Percentiles rank a stretch among this genome's conserved stretches.
Evolutionary conservation across 495 filamentous ascomycete genomes (phyloP).

Genomic region (Tuber calosporum): DNA sequence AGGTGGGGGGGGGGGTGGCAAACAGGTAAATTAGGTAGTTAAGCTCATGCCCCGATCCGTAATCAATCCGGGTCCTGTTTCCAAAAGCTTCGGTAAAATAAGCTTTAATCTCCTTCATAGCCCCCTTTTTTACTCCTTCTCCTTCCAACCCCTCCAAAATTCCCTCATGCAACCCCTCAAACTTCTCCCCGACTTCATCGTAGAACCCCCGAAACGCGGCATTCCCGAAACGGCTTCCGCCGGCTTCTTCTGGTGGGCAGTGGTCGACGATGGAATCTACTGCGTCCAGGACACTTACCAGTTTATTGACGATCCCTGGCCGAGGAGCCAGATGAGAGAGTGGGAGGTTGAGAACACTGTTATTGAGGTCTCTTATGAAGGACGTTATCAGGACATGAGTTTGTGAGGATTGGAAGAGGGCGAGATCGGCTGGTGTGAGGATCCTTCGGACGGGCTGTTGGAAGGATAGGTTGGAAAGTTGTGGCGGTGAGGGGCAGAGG

Average conservation of each 20-base stretch:
- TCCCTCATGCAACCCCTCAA: constrained; percentile 45
- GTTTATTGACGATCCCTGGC: constrained; percentile 53
- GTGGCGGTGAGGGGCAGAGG: constrained; percentile 63
- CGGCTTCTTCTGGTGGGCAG: constrained; percentile 74
- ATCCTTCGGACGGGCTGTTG: constrained; percentile 65
- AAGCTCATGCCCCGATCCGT: constrained; percentile 92
- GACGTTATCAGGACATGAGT: constrained; percentile 69
- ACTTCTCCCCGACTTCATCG: constrained; percentile 56
- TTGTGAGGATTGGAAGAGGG: constrained; percentile 68
- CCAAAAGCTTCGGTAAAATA: constrained; percentile 82
- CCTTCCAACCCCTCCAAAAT: constrained; percentile 57
- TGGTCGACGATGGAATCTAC: constrained; percentile 56
- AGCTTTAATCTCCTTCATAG: constrained; percentile 61
- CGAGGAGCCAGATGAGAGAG: constrained; percentile 55
- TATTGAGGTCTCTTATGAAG: constrained; percentile 80
- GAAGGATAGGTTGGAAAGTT: constrained; percentile 55
- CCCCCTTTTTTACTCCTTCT: constrained; percentile 47
- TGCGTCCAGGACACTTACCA: constrained; percentile 64
- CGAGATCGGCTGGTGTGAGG: constrained; percentile 68
- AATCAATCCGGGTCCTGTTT: constrained; percentile 83
- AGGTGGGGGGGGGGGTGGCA: not conserved
- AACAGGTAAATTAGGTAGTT: constrained; percentile 88
- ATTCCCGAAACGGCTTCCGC: constrained; percentile 89
- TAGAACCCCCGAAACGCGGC: constrained; percentile 78
- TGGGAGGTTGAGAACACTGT: constrained; percentile 69